Conservation (phyloP, 345 rosid genomes). For the Hypericum androsaemum region DNA sequence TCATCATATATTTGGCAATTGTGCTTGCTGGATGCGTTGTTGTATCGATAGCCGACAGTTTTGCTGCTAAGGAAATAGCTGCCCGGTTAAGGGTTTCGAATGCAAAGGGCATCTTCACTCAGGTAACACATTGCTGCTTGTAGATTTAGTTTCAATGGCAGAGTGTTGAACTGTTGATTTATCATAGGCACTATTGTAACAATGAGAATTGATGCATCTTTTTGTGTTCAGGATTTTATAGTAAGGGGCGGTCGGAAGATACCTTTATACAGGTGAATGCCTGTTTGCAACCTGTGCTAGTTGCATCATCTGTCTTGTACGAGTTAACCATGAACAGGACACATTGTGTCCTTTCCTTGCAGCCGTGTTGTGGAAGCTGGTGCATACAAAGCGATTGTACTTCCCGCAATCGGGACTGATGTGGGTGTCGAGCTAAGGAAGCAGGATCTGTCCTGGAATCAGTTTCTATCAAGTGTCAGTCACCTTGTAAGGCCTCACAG, state of each 20-base stretch:
- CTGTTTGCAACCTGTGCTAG: conserved; percentile 1
- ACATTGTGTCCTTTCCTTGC: conserved; percentile 12
- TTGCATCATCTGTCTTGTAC: too few species aligned
- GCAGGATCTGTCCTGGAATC: conserved; percentile 60
- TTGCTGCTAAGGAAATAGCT: conserved; percentile 76
- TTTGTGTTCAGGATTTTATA: conserved; percentile 61
- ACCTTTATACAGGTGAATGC: conserved; percentile 69
- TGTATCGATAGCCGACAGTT: conserved; percentile 95
- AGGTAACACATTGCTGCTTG: conserved; percentile 34
- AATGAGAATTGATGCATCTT: conserved; percentile 1
- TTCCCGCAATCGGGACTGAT: conserved; percentile 44
- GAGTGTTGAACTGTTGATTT: neutral
- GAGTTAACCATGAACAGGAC: neutral
- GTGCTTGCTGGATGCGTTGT: conserved; percentile 67
- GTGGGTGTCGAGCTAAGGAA: conserved; percentile 46
- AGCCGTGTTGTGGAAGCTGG: conserved; percentile 82
- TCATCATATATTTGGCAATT: conserved; percentile 73
- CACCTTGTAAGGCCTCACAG: conserved; percentile 31
- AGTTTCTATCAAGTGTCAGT: conserved; percentile 38
- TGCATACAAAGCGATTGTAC: conserved; percentile 59
- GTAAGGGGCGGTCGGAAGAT: conserved; percentile 64
- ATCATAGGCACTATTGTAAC: neutral
- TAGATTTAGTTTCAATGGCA: neutral
- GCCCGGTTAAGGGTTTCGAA: conserved; percentile 63
- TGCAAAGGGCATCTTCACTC: conserved; percentile 85